phyloP scores from a whole-genome alignment of 495 filamentous ascomycete species.

The Clohesyomyces aquaticus region DNA sequence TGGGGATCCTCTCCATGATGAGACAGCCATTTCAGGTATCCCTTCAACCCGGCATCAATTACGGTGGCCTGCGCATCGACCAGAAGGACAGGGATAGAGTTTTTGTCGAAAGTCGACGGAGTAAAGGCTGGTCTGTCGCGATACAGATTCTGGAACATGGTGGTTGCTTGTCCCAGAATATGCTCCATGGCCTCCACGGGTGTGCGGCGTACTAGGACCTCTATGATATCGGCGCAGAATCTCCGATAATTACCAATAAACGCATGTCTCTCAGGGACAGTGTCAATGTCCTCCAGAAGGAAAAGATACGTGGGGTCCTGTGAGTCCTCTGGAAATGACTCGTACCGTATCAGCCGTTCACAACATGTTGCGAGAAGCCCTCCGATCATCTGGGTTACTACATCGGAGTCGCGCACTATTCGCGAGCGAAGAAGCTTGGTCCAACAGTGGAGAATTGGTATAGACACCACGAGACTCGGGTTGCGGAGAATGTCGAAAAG shows the following conservation, averaged over 20 bases:
- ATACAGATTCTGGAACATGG: conserved; percentile 74
- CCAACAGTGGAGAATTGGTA: conserved; percentile 90
- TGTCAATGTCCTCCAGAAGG: conserved; percentile 90
- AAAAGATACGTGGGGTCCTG: conserved; percentile 79
- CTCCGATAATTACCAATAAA: conserved; percentile 97
- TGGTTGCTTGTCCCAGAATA: conserved; percentile 77
- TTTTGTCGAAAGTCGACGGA: conserved; percentile 75
- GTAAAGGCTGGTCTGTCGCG: conserved; percentile 68
- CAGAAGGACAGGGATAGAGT: conserved; percentile 71
- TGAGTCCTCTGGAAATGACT: conserved; percentile 76
- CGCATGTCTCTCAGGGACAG: conserved; percentile 88
- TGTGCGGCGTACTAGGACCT: conserved; percentile 76
- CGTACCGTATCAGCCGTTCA: conserved; percentile 77
- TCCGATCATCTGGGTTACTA: conserved; percentile 70
- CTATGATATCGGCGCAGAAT: conserved; percentile 83
- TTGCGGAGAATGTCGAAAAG: conserved; percentile 78
- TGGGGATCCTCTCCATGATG: conserved; percentile 57
- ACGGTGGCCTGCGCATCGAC: conserved; percentile 90
- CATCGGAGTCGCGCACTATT: conserved; percentile 64
- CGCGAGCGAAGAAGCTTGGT: conserved; percentile 73
- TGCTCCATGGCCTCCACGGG: conserved; percentile 84
- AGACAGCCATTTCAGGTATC: conserved; percentile 79
- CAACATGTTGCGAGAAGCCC: conserved; percentile 80
- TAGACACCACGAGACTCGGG: conserved; percentile 87
- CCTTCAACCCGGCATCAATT: conserved; percentile 87